phyloP scores from a whole-genome alignment of 176 grass and related monocot genomes.

The Eremochloa ophiuroides region DNA sequence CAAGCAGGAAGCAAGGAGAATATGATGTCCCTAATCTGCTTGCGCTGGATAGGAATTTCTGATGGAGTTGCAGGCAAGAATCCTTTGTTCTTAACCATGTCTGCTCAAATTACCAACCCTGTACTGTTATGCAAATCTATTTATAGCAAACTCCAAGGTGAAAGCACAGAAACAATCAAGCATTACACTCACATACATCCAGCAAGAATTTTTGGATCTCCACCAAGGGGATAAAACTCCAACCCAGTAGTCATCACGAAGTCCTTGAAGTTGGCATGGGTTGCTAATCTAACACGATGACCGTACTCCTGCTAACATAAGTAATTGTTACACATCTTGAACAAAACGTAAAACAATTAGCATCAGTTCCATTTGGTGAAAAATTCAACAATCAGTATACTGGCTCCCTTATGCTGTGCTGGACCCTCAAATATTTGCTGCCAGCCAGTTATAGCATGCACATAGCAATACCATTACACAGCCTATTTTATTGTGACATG shows the following conservation, averaged over 20 bases:
- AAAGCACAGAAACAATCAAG: neutral
- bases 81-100: constrained; percentile 97
- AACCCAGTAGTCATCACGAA: constrained; percentile 73
- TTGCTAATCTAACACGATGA: constrained; percentile 82
- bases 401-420: neutral
- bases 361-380: neutral
- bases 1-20: constrained; percentile 72
- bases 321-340: neutral
- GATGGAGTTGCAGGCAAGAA: constrained; percentile 67
- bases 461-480: neutral
- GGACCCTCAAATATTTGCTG: neutral
- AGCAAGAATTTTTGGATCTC: constrained; percentile 90
- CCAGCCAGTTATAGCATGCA: neutral
- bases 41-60: constrained; percentile 73
- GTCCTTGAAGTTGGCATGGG: constrained; percentile 83
- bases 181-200: constrained; percentile 53
- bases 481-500: neutral
- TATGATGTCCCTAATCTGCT: constrained; percentile 81
- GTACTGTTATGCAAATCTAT: constrained; percentile 25
- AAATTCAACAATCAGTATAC: neutral
- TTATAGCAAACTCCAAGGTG: constrained; percentile 14
- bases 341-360: neutral
- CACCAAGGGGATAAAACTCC: constrained; percentile 82
- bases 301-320: constrained; percentile 55
- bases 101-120: constrained; percentile 46